Conservation (phyloP, 345 rosid genomes). For the Camelina neglecta region DNA sequence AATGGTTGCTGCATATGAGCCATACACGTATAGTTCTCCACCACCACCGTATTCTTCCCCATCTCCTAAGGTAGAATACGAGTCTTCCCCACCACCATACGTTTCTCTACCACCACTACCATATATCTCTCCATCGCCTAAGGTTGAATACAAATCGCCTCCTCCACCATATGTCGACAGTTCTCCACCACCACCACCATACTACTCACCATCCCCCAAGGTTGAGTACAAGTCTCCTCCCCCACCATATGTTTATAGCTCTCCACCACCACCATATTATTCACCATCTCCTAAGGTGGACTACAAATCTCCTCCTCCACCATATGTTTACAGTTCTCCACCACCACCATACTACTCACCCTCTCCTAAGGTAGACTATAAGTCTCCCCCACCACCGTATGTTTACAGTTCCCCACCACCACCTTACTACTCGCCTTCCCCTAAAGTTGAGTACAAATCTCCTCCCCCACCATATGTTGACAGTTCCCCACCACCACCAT, state of each 20-base stretch:
- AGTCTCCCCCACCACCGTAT: neutral
- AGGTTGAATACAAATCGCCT: conserved; percentile 18
- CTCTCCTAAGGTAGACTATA: neutral
- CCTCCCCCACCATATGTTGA: conserved; percentile 3
- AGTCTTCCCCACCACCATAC: conserved; percentile 28
- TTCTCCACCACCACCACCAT: conserved; percentile 26
- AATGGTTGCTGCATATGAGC: conserved; percentile 24
- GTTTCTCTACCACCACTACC: conserved; percentile 25
- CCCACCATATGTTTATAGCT: conserved; percentile 23
- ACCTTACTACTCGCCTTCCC: neutral
- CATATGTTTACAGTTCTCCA: conserved; percentile 9
- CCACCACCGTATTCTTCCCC: conserved; percentile 25
- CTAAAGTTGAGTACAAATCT: neutral
- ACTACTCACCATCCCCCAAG: conserved; percentile 20
- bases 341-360: conserved; percentile 18
- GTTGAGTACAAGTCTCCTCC: conserved; percentile 22
- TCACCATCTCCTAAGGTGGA: conserved; percentile 10
- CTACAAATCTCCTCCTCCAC: conserved; percentile 9
- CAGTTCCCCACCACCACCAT: conserved; percentile 6
- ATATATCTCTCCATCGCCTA: conserved; percentile 10
- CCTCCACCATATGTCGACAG: conserved; percentile 31
- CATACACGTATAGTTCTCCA: conserved; percentile 21
- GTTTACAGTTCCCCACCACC: conserved; percentile 24
- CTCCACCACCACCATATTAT: conserved; percentile 27
- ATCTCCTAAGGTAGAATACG: neutral